A percentile compares a stretch with the other conserved stretches of the same genome.
phyloP scores from a whole-genome alignment of 129 eudicot species.

The Pseudognaphalium luteoalbum region DNA sequence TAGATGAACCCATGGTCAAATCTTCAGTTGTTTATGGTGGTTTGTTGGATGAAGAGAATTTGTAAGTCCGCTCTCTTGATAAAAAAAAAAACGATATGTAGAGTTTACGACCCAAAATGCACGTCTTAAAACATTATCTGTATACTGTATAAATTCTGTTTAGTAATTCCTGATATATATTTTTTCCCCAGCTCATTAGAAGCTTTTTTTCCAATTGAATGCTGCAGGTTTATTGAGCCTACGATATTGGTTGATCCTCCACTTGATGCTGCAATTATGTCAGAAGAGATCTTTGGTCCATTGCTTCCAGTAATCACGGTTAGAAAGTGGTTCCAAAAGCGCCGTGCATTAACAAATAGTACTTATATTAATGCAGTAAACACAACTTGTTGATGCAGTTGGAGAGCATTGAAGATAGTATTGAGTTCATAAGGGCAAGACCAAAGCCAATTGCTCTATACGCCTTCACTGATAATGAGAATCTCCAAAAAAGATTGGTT shows the following conservation, averaged over 20 bases:
- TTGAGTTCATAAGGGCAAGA: constrained; percentile 52
- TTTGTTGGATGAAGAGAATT: constrained; percentile 54
- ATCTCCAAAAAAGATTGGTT: constrained; percentile 42
- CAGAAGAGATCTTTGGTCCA: constrained; percentile 85
- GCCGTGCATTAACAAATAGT: not conserved
- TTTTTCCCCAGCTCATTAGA: not conserved
- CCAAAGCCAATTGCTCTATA: constrained; percentile 70
- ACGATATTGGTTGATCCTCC: constrained; percentile 87
- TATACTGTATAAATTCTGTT: not conserved
- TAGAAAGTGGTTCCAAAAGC: constrained; percentile 5
- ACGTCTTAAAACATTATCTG: not conserved
- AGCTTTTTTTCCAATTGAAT: not conserved
- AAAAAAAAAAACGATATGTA: not conserved
- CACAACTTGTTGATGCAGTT: constrained; percentile 43
- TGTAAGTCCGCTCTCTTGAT: constrained; percentile 47
- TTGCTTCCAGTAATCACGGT: constrained; percentile 82
- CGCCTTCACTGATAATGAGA: constrained; percentile 56
- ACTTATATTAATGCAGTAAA: constrained; percentile 2
- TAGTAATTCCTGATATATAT: not conserved
- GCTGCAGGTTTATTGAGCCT: constrained; percentile 72
- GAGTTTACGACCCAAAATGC: not conserved
- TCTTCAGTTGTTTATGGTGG: constrained; percentile 67
- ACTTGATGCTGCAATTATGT: constrained; percentile 66
- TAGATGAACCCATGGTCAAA: constrained; percentile 65
- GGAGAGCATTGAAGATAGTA: constrained; percentile 70